Percentiles rank a stretch among this genome's conserved stretches.
These are phyloP conservation scores for Aspergillus sergii DNA, from an alignment of 2,329 filamentous ascomycete genomes.

Conservation along the genomic window DNA sequence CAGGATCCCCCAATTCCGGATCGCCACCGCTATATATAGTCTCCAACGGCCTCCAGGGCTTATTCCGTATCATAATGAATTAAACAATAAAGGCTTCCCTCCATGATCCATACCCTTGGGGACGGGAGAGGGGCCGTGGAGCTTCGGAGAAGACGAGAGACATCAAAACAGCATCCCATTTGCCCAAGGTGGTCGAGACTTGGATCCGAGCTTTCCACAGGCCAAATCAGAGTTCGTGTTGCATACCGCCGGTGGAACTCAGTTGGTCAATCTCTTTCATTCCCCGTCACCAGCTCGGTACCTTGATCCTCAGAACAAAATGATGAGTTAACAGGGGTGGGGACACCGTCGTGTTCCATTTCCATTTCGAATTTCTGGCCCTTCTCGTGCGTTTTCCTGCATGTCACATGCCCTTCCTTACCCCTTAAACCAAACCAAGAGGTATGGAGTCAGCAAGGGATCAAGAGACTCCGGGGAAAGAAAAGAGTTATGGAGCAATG, in stretches of 20 bases:
- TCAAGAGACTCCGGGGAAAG: background rate
- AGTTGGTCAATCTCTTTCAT: slow-evolving; percentile 1
- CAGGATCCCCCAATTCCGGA: background rate
- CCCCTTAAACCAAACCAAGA: background rate
- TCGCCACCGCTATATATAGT: slow-evolving; percentile 4
- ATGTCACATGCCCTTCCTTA: background rate
- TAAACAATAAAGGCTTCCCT: background rate
- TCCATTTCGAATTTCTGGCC: background rate
- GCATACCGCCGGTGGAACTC: background rate
- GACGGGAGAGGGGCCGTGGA: slow-evolving; percentile 1
- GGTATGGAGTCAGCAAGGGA: background rate
- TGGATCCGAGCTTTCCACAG: background rate
- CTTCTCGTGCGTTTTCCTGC: background rate
- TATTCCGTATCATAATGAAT: background rate
- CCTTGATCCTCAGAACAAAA: background rate
- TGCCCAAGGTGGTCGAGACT: background rate
- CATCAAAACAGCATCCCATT: background rate
- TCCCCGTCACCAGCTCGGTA: background rate
- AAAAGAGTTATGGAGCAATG: background rate
- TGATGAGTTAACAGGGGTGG: background rate
- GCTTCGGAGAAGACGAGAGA: background rate
- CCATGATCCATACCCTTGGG: slow-evolving; percentile 1
- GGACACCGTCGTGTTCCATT: background rate
- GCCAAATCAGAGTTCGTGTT: slow-evolving; percentile 1
- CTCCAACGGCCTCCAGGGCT: background rate